Conservation (phyloP, 192 early-diverging fungal genomes). For the Coemansia aciculifera region DNA sequence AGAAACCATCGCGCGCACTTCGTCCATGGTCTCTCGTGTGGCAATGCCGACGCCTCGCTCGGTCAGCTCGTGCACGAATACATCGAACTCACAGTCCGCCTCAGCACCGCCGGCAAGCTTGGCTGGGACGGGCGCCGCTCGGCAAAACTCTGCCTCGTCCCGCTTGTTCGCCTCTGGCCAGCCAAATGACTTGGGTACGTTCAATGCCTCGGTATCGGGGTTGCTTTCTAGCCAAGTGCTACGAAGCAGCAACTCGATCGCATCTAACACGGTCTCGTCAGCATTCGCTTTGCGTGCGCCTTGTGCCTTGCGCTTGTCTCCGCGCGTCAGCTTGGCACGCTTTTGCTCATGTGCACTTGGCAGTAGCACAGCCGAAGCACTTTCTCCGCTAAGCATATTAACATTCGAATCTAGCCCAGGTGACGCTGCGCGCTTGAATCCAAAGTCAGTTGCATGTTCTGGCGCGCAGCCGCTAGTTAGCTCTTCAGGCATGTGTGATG, state of each 20-base stretch:
- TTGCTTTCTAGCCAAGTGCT: constrained; percentile 13
- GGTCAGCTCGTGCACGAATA: constrained; percentile 42
- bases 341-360: constrained; percentile 21
- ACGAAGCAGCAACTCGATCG: constrained; percentile 33
- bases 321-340: constrained; percentile 24
- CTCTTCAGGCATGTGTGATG: not conserved
- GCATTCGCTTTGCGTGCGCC: constrained; percentile 32
- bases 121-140: constrained; percentile 30
- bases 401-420: not conserved
- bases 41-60: constrained; percentile 47
- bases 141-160: constrained; percentile 32
- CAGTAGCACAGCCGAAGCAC: not conserved
- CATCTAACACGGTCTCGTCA: constrained; percentile 38
- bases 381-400: no score
- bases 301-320: constrained; percentile 11
- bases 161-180: constrained; percentile 32
- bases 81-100: constrained; percentile 37
- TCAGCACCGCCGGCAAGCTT: constrained; percentile 37
- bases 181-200: constrained; percentile 30
- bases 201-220: not conserved
- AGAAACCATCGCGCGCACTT: constrained; percentile 25
- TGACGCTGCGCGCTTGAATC: constrained; percentile 8
- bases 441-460: not conserved
- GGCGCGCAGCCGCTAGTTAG: not conserved
- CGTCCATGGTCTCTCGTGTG: constrained; percentile 32